Conservation (phyloP, 208 protist species). For the Balamuthia mandrillaris region DNA sequence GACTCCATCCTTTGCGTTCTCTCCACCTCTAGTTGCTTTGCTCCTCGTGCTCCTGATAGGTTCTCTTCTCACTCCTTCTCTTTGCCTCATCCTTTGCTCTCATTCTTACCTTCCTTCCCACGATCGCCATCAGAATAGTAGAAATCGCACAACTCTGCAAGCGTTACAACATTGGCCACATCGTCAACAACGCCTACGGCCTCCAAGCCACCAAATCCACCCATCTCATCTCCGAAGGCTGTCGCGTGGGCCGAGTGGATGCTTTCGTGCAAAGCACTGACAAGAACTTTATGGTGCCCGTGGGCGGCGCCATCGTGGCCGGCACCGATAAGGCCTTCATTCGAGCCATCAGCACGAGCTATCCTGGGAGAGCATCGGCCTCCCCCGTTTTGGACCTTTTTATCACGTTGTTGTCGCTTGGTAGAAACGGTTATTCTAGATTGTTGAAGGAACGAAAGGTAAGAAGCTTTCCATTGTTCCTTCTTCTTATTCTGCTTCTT, state of each 20-base stretch:
- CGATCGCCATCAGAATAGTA: constrained; percentile 66
- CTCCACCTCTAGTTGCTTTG: constrained; percentile 96
- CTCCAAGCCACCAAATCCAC: constrained; percentile 84
- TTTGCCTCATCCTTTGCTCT: neutral
- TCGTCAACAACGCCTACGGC: constrained; percentile 98
- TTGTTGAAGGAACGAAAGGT: constrained; percentile 79
- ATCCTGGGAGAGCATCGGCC: constrained; percentile 88
- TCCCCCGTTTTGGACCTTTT: constrained; percentile 90
- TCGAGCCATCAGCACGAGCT: constrained; percentile 64
- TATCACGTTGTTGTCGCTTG: constrained; percentile 91
- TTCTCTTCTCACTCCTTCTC: neutral
- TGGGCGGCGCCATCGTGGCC: constrained; percentile 82
- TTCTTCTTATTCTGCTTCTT: neutral
- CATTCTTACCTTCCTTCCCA: neutral
- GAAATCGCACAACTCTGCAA: constrained; percentile 85
- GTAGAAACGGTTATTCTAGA: constrained; percentile 72
- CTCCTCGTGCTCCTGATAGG: constrained; percentile 90
- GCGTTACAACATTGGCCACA: constrained; percentile 77
- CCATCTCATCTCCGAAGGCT: constrained; percentile 64
- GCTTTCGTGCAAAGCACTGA: constrained; percentile 93
- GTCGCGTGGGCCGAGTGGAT: constrained; percentile 79
- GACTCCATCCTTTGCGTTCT: constrained; percentile 88
- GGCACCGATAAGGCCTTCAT: constrained; percentile 51
- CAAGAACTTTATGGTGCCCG: constrained; percentile 98
- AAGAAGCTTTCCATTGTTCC: neutral